Base-by-base conservation (phyloP, 2,329 filamentous ascomycete species). In the Alternaria tenuissima region DNA sequence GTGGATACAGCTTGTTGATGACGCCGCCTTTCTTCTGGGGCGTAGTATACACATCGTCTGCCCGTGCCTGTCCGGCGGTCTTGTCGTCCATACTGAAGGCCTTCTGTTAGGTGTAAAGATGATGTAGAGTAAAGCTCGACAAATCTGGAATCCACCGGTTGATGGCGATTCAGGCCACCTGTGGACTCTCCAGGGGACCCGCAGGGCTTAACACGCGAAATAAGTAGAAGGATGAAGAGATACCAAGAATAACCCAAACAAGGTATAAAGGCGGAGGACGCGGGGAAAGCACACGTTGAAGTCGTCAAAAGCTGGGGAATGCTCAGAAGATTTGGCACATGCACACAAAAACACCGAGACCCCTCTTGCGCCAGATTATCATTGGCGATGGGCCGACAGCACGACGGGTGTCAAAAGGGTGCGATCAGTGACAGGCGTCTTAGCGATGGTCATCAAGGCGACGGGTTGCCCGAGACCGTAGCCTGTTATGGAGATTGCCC, bases 1-100 rank as follows among this genome's bases (percentile, higher is more conserved):
- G 74, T 38, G 75, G 74, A 52, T 76, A 78, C 11, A 78, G 57
- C 39, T 68, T 76, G 56, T 76, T 75, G 24, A 77, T 55, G 8
- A 78, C 42, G 28, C 76, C 75, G 36, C 74, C 63, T 59, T 66
- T 71, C 60, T 66, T 74, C 16, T 62, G 69, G 9, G 67, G 59
- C 24, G 64, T 32, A 5, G 48, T 62, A 41, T 65, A 63, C 12
- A 69, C 65, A 59, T 73, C 65, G 43, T 71, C 64, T 42, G 65
- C 54, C 16, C 26, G 52, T 18, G 44, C 53, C 12, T 60, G 22
- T 44, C 55, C 52, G 41, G 53, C 47, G 22, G 51, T 43, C 43
- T 77, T 76, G 43, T 68, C 43, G 24, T 71, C 67, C 75, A 77
- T 77, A 36, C 42, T 63, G 61, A 38, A 26, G 14, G 24, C 22